Evolutionary conservation across 805 yeast genomes (phyloP).

Genomic region (Candida piceae): DNA sequence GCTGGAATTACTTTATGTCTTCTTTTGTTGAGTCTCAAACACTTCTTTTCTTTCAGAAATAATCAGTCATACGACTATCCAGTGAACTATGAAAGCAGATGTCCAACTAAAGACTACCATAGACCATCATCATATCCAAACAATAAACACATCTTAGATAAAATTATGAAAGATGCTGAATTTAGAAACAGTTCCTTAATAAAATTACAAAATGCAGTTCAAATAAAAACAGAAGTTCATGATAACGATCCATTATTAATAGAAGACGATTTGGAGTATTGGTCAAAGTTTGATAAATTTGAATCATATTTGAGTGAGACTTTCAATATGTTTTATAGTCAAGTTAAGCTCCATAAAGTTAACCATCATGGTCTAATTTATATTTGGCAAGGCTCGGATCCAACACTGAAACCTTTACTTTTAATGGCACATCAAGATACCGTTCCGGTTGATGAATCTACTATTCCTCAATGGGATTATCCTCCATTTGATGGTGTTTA

Average conservation of each 20-base stretch:
- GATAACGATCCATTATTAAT: conserved; percentile 47
- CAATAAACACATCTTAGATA: conserved; percentile 29
- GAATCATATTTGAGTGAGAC: conserved; percentile 35
- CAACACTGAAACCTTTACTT: conserved; percentile 37
- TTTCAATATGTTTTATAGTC: conserved; percentile 35
- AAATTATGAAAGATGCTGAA: conserved; percentile 32
- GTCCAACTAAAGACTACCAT: conserved; percentile 10
- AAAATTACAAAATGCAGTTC: conserved; percentile 53
- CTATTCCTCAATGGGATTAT: conserved; percentile 32
- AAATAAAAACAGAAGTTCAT: conserved; percentile 57
- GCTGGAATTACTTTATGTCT: too few relatives aligned
- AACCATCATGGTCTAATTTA: conserved; percentile 42
- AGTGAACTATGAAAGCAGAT: conserved; percentile 17
- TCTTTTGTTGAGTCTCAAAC: too few relatives aligned
- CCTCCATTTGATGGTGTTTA: conserved; percentile 35
- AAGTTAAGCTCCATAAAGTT: conserved; percentile 33
- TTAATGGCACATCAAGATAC: conserved; percentile 49
- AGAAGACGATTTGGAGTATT: conserved; percentile 47
- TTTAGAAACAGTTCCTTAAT: conserved; percentile 38
- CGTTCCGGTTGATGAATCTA: conserved; percentile 42
- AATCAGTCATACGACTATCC: too few relatives aligned
- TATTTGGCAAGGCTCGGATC: conserved; percentile 30
- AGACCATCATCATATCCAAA: conserved; percentile 21
- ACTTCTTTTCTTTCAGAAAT: too few relatives aligned
- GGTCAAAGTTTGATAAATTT: conserved; percentile 28